Conservation (phyloP, 2,329 filamentous ascomycete species). For the Pseudogymnoascus sp. region DNA sequence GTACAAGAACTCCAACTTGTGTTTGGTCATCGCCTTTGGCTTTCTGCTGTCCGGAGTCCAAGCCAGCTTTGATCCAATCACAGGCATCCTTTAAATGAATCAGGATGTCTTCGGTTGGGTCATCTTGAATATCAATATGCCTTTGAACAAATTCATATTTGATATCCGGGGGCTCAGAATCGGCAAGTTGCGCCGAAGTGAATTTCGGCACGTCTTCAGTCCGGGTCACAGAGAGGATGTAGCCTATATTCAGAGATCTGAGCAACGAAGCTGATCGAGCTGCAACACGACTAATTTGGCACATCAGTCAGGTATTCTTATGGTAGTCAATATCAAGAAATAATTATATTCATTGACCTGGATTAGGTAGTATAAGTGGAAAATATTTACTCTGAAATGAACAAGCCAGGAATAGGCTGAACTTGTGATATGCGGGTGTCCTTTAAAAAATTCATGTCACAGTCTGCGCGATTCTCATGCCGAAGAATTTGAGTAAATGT, state of each 20-base stretch:
- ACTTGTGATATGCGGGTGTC: neutral
- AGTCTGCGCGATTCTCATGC: neutral
- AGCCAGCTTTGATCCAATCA: constrained; percentile 20
- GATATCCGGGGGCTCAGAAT: neutral
- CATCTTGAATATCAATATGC: constrained; percentile 21
- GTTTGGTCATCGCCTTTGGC: neutral
- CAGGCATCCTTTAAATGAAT: constrained; percentile 17
- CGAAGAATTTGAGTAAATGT: neutral
- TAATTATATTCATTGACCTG: neutral
- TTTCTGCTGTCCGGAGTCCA: neutral
- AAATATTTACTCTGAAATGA: neutral
- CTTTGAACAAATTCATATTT: constrained; percentile 7
- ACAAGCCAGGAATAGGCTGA: neutral
- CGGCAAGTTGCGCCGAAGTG: neutral
- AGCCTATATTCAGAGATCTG: neutral
- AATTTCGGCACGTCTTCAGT: constrained; percentile 11
- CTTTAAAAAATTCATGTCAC: neutral
- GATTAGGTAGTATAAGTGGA: neutral
- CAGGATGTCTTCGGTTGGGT: constrained; percentile 20
- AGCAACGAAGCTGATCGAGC: constrained; percentile 11
- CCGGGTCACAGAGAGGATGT: constrained; percentile 12
- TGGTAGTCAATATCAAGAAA: neutral
- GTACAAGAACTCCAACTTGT: constrained; percentile 17
- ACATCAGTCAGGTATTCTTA: neutral
- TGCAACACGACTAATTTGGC: constrained; percentile 11